Percentiles rank a stretch among this genome's conserved stretches.
These are phyloP conservation scores for Fibroporia radiculosa DNA, from an alignment of 768 basidiomycete species.

Conservation along the genomic window DNA sequence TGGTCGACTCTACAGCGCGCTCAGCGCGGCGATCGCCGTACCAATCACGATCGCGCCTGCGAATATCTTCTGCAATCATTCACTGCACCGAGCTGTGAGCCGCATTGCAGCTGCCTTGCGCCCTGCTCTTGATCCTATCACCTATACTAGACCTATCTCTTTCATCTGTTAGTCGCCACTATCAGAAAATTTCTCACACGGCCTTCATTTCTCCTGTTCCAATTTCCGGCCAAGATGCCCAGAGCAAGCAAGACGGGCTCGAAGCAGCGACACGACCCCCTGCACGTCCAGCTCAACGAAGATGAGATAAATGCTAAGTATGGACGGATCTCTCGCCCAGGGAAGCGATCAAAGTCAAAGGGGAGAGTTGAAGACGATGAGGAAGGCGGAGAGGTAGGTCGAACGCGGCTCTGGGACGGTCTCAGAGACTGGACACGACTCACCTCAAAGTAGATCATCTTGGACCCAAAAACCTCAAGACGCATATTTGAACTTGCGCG, in stretches of 20 bases:
- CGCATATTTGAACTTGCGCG: slow-evolving; percentile 89
- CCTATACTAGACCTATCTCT: neutral
- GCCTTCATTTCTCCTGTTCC: neutral
- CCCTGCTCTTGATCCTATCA: neutral
- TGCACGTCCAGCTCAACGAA: slow-evolving; percentile 74
- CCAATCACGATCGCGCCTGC: slow-evolving; percentile 1
- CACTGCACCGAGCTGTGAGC: too few species aligned
- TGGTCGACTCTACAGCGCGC: neutral
- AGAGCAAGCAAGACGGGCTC: slow-evolving; percentile 42
- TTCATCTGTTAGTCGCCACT: neutral
- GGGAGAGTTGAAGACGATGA: slow-evolving; percentile 44
- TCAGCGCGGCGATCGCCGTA: neutral
- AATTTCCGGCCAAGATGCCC: slow-evolving; percentile 44
- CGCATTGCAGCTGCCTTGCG: neutral
- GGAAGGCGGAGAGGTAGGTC: slow-evolving; percentile 44
- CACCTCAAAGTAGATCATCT: slow-evolving; percentile 39
- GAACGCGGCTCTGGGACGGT: too few species aligned
- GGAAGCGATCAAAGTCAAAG: slow-evolving; percentile 62
- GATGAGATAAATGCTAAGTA: slow-evolving; percentile 76
- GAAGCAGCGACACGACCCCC: slow-evolving; percentile 77
- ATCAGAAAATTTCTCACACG: neutral
- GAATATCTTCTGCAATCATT: neutral
- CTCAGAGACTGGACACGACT: slow-evolving; percentile 5
- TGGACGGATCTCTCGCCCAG: slow-evolving; percentile 68
- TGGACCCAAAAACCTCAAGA: slow-evolving; percentile 77